phyloP scores from a whole-genome alignment of 345 rosid species.

The Eucalyptus caleyi region DNA sequence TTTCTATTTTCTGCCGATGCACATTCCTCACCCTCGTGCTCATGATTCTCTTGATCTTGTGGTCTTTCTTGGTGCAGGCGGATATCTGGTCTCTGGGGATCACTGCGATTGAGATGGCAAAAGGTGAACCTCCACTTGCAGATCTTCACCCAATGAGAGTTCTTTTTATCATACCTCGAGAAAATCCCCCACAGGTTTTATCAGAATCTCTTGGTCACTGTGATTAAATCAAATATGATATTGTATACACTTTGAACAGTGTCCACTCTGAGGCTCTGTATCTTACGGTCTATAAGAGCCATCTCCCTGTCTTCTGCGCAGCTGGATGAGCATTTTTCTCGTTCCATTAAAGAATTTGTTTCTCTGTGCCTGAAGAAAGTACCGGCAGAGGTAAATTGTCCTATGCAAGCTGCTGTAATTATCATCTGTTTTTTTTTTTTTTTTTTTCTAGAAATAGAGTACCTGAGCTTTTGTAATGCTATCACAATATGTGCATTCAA shows the following conservation, averaged over 20 bases:
- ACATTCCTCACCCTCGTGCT: background rate
- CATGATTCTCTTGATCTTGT: background rate
- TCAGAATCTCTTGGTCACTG: conserved; percentile 5
- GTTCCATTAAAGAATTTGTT: conserved; percentile 95
- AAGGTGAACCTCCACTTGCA: conserved; percentile 99
- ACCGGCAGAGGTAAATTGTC: conserved; percentile 74
- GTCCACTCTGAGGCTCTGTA: background rate
- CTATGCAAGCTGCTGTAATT: background rate
- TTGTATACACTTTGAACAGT: background rate
- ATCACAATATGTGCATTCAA: background rate
- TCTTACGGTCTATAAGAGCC: conserved; percentile 1
- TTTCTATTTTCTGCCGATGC: background rate
- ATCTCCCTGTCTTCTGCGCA: conserved; percentile 23
- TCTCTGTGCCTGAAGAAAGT: conserved; percentile 83
- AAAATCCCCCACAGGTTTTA: conserved; percentile 97
- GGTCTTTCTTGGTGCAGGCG: conserved; percentile 49
- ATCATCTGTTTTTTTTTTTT: background rate
- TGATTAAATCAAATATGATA: background rate
- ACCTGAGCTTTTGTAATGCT: background rate
- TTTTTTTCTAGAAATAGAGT: background rate
- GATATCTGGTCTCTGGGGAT: conserved; percentile 99
- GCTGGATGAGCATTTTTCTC: conserved; percentile 99
- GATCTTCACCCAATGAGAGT: conserved; percentile 99
- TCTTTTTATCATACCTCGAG: conserved; percentile 98
- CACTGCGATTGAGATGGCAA: conserved; percentile 99